Conservation (phyloP, 768 basidiomycete genomes). For the Tephrocybe sp. region DNA sequence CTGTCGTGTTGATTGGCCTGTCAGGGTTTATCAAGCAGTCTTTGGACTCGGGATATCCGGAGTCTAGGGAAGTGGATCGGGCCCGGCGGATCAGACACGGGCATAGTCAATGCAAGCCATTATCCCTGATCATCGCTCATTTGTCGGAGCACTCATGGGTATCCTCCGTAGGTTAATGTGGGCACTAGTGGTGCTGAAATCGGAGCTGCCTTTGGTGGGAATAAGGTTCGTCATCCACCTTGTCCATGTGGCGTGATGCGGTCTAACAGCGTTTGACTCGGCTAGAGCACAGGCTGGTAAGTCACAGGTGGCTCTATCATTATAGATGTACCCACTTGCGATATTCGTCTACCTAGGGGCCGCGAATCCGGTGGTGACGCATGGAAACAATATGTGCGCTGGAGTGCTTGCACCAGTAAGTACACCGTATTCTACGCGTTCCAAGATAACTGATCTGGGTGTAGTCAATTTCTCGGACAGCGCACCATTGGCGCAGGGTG, state of each 20-base stretch:
- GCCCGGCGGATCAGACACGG: constrained; percentile 84
- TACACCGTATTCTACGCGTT: neutral
- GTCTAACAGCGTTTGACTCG: constrained; percentile 17
- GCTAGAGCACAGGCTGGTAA: constrained; percentile 81
- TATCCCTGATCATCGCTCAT: constrained; percentile 11
- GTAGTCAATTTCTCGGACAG: constrained; percentile 87
- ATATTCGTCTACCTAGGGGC: constrained; percentile 55
- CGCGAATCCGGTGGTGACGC: constrained; percentile 96
- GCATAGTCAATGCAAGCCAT: constrained; percentile 82
- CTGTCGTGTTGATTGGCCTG: constrained; percentile 13
- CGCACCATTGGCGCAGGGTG: constrained; percentile 91
- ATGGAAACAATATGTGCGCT: constrained; percentile 97
- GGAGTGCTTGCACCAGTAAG: constrained; percentile 82
- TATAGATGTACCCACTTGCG: constrained; percentile 1
- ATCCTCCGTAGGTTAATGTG: constrained; percentile 47
- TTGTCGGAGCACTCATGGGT: constrained; percentile 9
- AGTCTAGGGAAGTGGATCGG: constrained; percentile 93
- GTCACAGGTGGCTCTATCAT: constrained; percentile 24
- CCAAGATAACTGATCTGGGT: constrained; percentile 9
- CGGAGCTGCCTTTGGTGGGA: constrained; percentile 89
- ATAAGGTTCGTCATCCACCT: constrained; percentile 59
- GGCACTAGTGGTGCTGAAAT: constrained; percentile 63
- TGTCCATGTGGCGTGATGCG: constrained; percentile 18
- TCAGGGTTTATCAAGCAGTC: constrained; percentile 83
- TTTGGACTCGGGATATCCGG: constrained; percentile 86